Evolutionary conservation across 805 yeast species (phyloP).

Genomic region (Cyberlindnera mississippiensis): DNA sequence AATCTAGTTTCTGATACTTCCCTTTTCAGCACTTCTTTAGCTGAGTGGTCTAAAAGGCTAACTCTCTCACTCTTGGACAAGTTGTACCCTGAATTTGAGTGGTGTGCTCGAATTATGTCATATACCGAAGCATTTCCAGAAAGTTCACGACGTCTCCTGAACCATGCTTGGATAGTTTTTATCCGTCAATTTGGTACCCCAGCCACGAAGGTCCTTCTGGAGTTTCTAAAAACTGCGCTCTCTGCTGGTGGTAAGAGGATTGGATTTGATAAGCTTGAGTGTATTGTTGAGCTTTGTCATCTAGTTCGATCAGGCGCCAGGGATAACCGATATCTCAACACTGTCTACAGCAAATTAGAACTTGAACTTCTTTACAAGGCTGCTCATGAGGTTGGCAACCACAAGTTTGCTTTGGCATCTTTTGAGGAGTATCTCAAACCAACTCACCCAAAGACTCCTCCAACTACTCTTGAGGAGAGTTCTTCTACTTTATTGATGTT

Average conservation of each 20-base stretch:
- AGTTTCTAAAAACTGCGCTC: conserved; percentile 7
- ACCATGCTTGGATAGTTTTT: conserved; percentile 28
- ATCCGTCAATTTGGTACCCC: conserved; percentile 15
- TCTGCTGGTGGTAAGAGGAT: neutral
- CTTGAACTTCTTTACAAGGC: conserved; percentile 24
- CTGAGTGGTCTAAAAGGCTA: conserved; percentile 17
- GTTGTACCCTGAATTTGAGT: neutral
- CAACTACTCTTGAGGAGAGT: conserved; percentile 7
- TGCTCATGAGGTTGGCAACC: conserved; percentile 24
- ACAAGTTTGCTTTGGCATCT: conserved; percentile 31
- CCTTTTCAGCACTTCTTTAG: neutral
- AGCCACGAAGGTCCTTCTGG: conserved; percentile 13
- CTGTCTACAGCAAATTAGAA: conserved; percentile 8
- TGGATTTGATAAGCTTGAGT: conserved; percentile 8
- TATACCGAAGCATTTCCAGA: conserved; percentile 15
- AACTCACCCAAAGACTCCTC: neutral
- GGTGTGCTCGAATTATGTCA: conserved; percentile 6
- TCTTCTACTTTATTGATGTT: conserved; percentile 28
- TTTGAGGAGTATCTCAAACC: conserved; percentile 31
- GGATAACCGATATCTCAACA: neutral
- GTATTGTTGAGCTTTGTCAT: conserved; percentile 25
- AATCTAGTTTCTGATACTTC: neutral
- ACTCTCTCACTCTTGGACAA: conserved; percentile 9
- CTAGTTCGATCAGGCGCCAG: conserved; percentile 26
- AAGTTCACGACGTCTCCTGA: conserved; percentile 28